phyloP scores from a whole-genome alignment of 495 filamentous ascomycete genomes.

The Lasiosphaeris hirsuta region DNA sequence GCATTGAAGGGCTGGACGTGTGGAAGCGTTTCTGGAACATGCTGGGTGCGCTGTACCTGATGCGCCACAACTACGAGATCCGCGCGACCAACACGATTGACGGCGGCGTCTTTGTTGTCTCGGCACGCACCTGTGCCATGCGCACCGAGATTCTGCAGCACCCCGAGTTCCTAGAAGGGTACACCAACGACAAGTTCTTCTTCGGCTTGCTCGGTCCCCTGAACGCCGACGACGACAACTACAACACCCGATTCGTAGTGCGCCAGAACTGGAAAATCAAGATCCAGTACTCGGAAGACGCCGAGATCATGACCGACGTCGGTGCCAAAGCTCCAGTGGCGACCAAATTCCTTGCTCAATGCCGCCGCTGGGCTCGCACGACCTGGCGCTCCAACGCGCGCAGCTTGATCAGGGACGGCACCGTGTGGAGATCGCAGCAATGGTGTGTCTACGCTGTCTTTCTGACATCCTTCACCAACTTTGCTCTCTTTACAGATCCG shows the following conservation, averaged over 20 bases:
- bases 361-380: slow-evolving; percentile 59
- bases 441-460: slow-evolving; percentile 63
- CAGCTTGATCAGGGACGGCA: slow-evolving; percentile 46
- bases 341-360: slow-evolving; percentile 57
- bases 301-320: slow-evolving; percentile 58
- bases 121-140: slow-evolving; percentile 49
- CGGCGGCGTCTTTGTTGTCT: slow-evolving; percentile 55
- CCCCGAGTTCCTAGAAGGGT: slow-evolving; percentile 46
- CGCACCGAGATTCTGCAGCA: slow-evolving; percentile 47
- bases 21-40: slow-evolving; percentile 47
- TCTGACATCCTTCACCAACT: slow-evolving; percentile 56
- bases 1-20: slow-evolving; percentile 26
- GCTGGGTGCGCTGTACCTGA: slow-evolving; percentile 51
- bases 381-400: slow-evolving; percentile 63
- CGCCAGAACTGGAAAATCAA: slow-evolving; percentile 54
- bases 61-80: slow-evolving; percentile 57
- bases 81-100: slow-evolving; percentile 52
- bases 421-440: slow-evolving; percentile 42
- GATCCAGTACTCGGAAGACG: slow-evolving; percentile 57
- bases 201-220: slow-evolving; percentile 45
- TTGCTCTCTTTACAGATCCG: slow-evolving; percentile 55
- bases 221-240: slow-evolving; percentile 69
- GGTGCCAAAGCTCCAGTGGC: slow-evolving; percentile 36
- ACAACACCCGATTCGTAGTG: slow-evolving; percentile 61
- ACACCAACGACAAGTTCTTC: slow-evolving; percentile 55